Percentiles rank a stretch among this genome's conserved stretches.
Evolutionary conservation across 306 rosid species (phyloP).

Genomic region (Pterocarpus santalinus): DNA sequence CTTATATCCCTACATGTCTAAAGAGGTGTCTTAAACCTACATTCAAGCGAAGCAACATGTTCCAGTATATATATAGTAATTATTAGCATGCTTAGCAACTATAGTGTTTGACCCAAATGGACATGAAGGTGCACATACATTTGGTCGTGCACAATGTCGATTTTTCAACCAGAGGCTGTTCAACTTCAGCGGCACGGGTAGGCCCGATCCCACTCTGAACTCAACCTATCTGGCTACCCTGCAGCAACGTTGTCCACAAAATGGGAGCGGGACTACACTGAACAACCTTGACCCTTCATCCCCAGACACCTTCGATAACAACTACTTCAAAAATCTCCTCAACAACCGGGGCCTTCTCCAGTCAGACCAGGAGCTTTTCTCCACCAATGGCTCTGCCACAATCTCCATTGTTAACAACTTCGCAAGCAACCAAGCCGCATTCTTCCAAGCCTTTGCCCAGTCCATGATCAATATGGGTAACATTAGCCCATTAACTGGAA

Average conservation of each 20-base stretch:
- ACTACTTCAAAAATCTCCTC: conserved; percentile 62
- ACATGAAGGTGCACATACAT: conserved; percentile 72
- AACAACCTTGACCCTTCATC: conserved; percentile 67
- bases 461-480: conserved; percentile 88
- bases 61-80: too few relatives aligned
- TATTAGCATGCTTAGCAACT: too few relatives aligned
- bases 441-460: conserved; percentile 70
- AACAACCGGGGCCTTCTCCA: conserved; percentile 66
- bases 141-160: conserved; percentile 78
- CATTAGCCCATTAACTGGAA: conserved; percentile 62
- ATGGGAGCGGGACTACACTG: conserved; percentile 52
- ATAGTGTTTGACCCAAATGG: too few relatives aligned
- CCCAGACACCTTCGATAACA: conserved; percentile 65
- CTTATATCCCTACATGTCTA: too few relatives aligned
- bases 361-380: conserved; percentile 69
- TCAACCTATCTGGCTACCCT: conserved; percentile 57
- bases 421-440: conserved; percentile 61
- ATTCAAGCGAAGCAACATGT: too few relatives aligned
- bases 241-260: conserved; percentile 71
- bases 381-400: conserved; percentile 55
- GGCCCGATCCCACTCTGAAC: conserved; percentile 69
- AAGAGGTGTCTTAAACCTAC: too few relatives aligned
- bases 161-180: conserved; percentile 61
- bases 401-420: conserved; percentile 63
- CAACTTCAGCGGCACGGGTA: conserved; percentile 61